Evolutionary conservation across 2,329 filamentous ascomycete species (phyloP).

Genomic region (Clonostachys rosea): DNA sequence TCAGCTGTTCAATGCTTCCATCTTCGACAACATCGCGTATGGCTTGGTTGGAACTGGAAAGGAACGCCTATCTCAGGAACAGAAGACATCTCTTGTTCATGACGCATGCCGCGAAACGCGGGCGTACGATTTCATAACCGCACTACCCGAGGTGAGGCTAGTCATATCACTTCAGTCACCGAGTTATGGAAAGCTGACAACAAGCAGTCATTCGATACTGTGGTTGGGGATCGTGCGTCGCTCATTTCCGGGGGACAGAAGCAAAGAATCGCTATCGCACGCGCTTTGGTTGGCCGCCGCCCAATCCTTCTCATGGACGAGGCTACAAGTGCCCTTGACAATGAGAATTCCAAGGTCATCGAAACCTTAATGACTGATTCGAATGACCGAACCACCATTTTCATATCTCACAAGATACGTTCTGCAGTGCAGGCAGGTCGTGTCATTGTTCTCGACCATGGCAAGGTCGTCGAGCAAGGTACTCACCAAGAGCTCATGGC

Average conservation of each 20-base stretch:
- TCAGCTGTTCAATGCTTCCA: conserved; percentile 87
- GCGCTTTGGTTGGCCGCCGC: conserved; percentile 88
- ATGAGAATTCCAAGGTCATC: conserved; percentile 32
- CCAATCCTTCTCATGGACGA: conserved; percentile 56
- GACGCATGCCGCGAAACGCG: conserved; percentile 86
- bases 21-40: conserved; percentile 75
- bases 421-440: conserved; percentile 34
- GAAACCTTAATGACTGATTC: too few relatives aligned
- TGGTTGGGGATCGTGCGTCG: conserved; percentile 82
- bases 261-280: conserved; percentile 89
- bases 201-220: conserved; percentile 56
- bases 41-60: conserved; percentile 73
- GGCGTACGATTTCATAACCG: conserved; percentile 88
- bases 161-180: too few relatives aligned
- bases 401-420: too few relatives aligned
- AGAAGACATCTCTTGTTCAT: conserved; percentile 29
- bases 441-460: conserved; percentile 48
- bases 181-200: too few relatives aligned
- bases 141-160: conserved; percentile 64
- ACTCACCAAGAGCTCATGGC: conserved; percentile 41
- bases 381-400: too few relatives aligned
- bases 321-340: conserved; percentile 18
- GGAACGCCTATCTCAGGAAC: conserved; percentile 44
- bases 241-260: conserved; percentile 90
- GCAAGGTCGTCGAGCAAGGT: conserved; percentile 45